phyloP scores from a whole-genome alignment of 129 eudicot species.

The Deinandra increscens region DNA sequence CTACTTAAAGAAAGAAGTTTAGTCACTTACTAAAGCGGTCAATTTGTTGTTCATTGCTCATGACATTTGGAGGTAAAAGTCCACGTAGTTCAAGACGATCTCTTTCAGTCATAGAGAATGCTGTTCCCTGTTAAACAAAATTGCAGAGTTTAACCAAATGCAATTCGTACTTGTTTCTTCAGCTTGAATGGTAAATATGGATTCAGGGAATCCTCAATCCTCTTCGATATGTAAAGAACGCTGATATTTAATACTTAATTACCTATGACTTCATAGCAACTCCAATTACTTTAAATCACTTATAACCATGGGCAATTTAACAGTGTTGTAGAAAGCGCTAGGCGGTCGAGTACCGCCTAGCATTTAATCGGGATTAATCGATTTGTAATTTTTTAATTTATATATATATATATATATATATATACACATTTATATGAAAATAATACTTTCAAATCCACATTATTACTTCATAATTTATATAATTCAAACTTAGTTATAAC shows the following conservation, averaged over 20 bases:
- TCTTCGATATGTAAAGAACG: not conserved
- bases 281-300: not conserved
- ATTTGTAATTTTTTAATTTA: no score
- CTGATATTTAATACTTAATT: not conserved
- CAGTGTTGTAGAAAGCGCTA: no score
- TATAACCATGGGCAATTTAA: no score
- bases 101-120: slow-evolving; percentile 90
- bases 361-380: no score
- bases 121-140: slow-evolving; percentile 69
- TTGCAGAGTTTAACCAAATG: slow-evolving; percentile 14
- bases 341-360: no score
- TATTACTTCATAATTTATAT: no score
- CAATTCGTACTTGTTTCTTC: not conserved
- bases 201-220: not conserved
- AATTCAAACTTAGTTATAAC: no score
- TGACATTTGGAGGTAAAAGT: slow-evolving; percentile 91
- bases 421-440: no score
- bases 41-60: slow-evolving; percentile 86
- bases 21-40: slow-evolving; percentile 80
- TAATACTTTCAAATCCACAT: no score
- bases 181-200: not conserved
- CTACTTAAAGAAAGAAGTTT: not conserved
- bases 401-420: no score
- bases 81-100: slow-evolving; percentile 97
- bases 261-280: not conserved